Evolutionary conservation across 164 flowering plant genomes (phyloP).

Genomic region (Akebia trifoliata): DNA sequence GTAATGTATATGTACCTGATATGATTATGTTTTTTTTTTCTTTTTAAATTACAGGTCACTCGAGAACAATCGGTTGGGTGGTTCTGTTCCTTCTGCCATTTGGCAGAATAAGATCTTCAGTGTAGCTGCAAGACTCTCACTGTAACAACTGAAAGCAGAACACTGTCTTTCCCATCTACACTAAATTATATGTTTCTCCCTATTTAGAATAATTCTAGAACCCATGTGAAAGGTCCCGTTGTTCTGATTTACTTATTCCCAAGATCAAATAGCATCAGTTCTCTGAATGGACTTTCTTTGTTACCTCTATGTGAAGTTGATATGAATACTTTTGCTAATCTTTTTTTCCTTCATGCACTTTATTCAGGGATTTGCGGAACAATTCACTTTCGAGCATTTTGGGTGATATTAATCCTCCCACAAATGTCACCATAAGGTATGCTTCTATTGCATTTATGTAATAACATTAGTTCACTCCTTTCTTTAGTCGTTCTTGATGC

Average conservation of each 20-base stretch:
- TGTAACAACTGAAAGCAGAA: constrained; percentile 35
- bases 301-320: neutral
- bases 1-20: neutral
- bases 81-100: constrained; percentile 54
- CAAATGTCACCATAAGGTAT: constrained; percentile 65
- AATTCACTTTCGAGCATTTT: constrained; percentile 50
- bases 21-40: neutral
- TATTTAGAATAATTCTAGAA: neutral
- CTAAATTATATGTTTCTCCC: neutral
- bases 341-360: constrained; percentile 2
- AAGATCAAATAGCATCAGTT: neutral
- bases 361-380: constrained; percentile 62
- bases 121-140: constrained; percentile 23
- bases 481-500: neutral
- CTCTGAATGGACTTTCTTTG: neutral
- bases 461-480: neutral
- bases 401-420: constrained; percentile 38
- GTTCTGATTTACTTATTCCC: neutral
- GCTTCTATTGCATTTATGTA: constrained; percentile 12
- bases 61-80: constrained; percentile 58
- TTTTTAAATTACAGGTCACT: constrained; percentile 46
- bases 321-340: neutral
- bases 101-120: constrained; percentile 52
- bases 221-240: neutral
- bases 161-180: neutral